Base-by-base conservation (phyloP, 495 filamentous ascomycete genomes). In the Rostrohypoxylon terebratum region DNA sequence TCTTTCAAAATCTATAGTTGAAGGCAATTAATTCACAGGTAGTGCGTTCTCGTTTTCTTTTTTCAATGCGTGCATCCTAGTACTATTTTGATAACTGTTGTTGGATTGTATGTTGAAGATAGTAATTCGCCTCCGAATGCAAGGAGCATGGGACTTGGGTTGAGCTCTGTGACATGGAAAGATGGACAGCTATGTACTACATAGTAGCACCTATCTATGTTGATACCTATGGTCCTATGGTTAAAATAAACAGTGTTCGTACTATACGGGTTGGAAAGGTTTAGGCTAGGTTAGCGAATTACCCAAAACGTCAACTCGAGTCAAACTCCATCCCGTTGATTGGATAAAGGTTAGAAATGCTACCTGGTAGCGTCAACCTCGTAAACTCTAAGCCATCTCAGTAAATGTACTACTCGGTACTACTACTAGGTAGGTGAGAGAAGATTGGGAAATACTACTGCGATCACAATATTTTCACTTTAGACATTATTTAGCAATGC, bases 251-350 rank as follows among this genome's bases (percentile, higher is more conserved):
- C 31, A 53, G 31, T 53, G 31, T 28, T 25, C 4, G 33, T 40
- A 34, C 8, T 57, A 68, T 58, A 14, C 14, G 40, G 7, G 5
- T 20, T 45, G 9, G 18, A 50, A 69, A 20, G 16, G 5, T 45
- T 20, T 4, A 40, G 48, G 63, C 5, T 28, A 57, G 48, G 20
- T 11, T 48, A 38, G 20, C 11, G 13, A 1, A 58, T 63, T 58
- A 9, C 66, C 60, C 48, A 69, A 69, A 61, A 18, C 51, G 66
- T 63, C 51, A 21, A 36, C 13, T 51, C 14, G 20, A 11, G 33
- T 16, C 28, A 3, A 0, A 0, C 21, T 45, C 8, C 20, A 53
- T 59, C 3, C 13, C 7, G 1, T 59, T 69, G 67, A 69, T 69
- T 69, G 67, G 67, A 31, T 50, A 11, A 9, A 6, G 40, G 18